Evolutionary conservation across 2,329 filamentous ascomycete genomes (phyloP), one percentile per base, ranked within the genome.

Genomic region (Ramularia collo-cygni): DNA sequence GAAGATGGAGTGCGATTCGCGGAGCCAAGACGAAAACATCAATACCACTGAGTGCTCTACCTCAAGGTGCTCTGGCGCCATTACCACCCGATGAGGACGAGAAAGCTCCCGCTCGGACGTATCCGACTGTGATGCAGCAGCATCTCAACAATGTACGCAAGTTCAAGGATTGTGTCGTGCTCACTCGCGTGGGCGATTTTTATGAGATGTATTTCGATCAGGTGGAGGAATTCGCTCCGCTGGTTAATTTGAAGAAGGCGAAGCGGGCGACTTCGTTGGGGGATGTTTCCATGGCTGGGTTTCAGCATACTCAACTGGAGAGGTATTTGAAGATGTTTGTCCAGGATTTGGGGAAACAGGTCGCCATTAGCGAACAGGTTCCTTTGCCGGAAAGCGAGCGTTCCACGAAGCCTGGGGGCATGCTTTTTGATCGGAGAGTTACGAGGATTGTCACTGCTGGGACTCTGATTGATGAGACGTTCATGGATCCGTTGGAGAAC

Each of bases 171-270:
- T 96, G 90, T 64, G 84, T 98, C 28, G 64, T 98, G 6, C 68
- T 98, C 44, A 98, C 92, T 3, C 79, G 90, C 41, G 88, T 98
- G 18, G 92, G 92, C 40, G 83, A 89, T 44, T 98, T 98, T 65
- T 98, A 96, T 64, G 92, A 98, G 75, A 70, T 98, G 43, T 98
- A 98, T 66, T 93, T 96, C 62, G 84, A 94, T 55, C 89, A 98
- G 61, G 92, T 93, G 8, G 85, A 94, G 43, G 81, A 95, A 58
- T 84, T 83, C 61, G 90, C 84, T 2, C 85, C 88, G 1, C 69
- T 94, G 31, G 71, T 98, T 48, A 92, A 88, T 55, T 67, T 98
- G 57, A 96, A 95, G 63, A 79, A 94, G 39, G 81, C 83, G 2
- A 76, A 76, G 40, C 92, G 86, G 61, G 88, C 79, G 63, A 87